A percentile compares a stretch with the other conserved stretches of the same genome.
These are phyloP conservation scores for Lagerstroemia fauriei DNA, from an alignment of 441 rosid genomes.

Conservation along the genomic window DNA sequence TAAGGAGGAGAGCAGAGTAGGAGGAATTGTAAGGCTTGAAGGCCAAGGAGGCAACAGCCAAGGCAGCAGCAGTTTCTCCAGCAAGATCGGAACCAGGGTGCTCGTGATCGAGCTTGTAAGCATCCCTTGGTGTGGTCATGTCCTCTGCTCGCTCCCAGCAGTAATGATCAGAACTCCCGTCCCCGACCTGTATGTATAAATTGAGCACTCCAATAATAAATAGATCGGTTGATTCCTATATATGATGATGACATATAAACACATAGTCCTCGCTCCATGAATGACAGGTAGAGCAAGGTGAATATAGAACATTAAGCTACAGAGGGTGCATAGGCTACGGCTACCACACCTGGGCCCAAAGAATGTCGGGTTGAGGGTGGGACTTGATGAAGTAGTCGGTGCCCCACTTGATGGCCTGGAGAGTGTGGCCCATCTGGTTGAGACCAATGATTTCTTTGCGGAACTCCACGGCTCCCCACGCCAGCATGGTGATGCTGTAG, in stretches of 20 bases:
- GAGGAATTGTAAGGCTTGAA: conserved; percentile 79
- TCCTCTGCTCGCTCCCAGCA: conserved; percentile 90
- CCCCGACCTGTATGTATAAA: conserved; percentile 61
- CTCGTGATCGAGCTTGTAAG: conserved; percentile 61
- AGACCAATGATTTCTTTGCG: conserved; percentile 50
- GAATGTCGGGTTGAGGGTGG: conserved; percentile 63
- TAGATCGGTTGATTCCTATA: neutral
- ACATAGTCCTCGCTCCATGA: neutral
- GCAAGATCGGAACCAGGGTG: conserved; percentile 88
- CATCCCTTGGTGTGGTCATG: conserved; percentile 82
- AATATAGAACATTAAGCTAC: too few species aligned
- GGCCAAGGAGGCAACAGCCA: conserved; percentile 78
- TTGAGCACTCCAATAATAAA: neutral
- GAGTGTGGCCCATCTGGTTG: conserved; percentile 61
- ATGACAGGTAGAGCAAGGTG: neutral
- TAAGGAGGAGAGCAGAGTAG: conserved; percentile 63
- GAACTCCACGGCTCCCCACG: conserved; percentile 76
- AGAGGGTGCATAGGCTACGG: too few species aligned
- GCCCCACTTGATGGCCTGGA: conserved; percentile 74
- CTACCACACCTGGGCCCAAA: conserved; percentile 64
- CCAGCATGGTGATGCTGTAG: conserved; percentile 66
- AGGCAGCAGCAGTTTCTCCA: conserved; percentile 83
- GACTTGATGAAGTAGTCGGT: conserved; percentile 81
- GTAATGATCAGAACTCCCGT: conserved; percentile 78
- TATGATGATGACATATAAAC: too few species aligned